These are phyloP conservation scores for Marasmius sp. DNA, from an alignment of 1,284 basidiomycete genomes.

Conservation along the genomic window DNA sequence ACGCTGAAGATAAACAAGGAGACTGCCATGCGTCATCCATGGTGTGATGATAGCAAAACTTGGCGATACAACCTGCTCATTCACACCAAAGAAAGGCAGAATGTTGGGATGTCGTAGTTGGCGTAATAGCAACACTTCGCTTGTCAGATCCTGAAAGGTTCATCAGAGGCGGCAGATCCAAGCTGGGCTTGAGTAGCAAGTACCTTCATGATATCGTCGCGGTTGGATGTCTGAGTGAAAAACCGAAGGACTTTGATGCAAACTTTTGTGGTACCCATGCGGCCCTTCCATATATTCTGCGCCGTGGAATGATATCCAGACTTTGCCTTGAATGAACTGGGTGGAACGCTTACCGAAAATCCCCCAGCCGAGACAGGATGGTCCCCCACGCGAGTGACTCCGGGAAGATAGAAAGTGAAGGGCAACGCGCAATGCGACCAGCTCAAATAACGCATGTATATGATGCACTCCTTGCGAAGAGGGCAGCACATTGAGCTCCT, in stretches of 20 bases:
- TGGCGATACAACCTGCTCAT: neutral
- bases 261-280: neutral
- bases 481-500: too few relatives aligned
- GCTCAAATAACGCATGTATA: neutral
- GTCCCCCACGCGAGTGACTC: neutral
- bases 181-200: too few relatives aligned
- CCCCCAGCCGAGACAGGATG: neutral
- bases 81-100: neutral
- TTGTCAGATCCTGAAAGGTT: neutral
- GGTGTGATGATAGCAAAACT: slow-evolving; percentile 1
- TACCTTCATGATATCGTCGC: neutral
- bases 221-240: neutral
- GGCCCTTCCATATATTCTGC: neutral
- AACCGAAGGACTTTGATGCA: neutral
- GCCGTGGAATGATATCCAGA: neutral
- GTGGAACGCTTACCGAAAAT: neutral
- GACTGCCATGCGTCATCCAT: neutral
- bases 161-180: neutral
- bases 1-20: neutral
- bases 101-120: slow-evolving; percentile 3
- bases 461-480: neutral
- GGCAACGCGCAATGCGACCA: neutral
- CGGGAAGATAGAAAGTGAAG: neutral
- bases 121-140: neutral
- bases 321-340: too few relatives aligned